These are phyloP conservation scores for Geranium incanum DNA, from an alignment of 441 rosid genomes.

Conservation along the genomic window DNA sequence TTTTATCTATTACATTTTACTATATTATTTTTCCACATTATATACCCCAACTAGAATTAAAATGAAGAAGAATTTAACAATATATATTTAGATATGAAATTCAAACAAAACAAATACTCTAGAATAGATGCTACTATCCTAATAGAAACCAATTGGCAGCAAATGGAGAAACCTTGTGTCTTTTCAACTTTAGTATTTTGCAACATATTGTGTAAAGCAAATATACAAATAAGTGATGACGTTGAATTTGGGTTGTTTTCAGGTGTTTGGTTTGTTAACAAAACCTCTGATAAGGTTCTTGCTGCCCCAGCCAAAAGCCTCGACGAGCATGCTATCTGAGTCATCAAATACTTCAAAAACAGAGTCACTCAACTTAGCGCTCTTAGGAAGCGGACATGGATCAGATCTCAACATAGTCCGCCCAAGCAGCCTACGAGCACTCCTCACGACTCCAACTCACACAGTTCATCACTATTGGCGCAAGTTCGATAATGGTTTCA, in stretches of 20 bases:
- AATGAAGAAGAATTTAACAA: no score
- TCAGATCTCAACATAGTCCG: conserved; percentile 21
- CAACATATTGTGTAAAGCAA: no score
- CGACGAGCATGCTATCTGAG: conserved; percentile 33
- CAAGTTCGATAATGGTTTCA: conserved; percentile 66
- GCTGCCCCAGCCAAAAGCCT: conserved; percentile 46
- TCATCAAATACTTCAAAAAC: conserved; percentile 44
- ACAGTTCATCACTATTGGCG: conserved; percentile 94
- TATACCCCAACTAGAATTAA: no score
- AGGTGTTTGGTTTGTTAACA: conserved; percentile 86
- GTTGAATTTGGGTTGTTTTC: neutral
- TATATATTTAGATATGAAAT: no score
- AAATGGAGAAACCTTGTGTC: neutral
- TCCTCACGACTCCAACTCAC: conserved; percentile 67
- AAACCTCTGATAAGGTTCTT: conserved; percentile 65
- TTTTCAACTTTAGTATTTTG: neutral
- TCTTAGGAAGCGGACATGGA: conserved; percentile 48
- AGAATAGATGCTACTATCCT: neutral
- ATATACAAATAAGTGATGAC: neutral
- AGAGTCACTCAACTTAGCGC: conserved; percentile 29
- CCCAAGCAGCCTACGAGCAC: conserved; percentile 55
- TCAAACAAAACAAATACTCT: no score
- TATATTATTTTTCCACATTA: no score
- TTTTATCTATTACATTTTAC: no score
- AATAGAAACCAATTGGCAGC: neutral